These are phyloP conservation scores for Henningerozyma blattae DNA, from an alignment of 805 yeast genomes.

Conservation along the genomic window DNA sequence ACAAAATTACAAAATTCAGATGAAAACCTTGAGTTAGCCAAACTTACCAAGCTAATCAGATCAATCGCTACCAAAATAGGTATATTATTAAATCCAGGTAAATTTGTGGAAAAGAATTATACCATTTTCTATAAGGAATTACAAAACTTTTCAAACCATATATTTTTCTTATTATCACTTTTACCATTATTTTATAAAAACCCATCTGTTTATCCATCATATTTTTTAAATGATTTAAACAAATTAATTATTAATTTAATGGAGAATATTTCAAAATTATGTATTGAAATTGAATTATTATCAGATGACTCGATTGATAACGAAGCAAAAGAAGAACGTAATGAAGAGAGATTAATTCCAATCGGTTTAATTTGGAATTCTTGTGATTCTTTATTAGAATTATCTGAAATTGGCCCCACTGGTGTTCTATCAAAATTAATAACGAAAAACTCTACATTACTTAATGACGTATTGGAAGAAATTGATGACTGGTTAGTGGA, in stretches of 20 bases:
- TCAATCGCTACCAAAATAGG: conserved; percentile 68
- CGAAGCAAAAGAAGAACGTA: conserved; percentile 6
- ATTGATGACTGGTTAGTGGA: conserved; percentile 57
- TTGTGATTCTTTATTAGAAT: conserved; percentile 37
- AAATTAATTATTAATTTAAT: conserved; percentile 10
- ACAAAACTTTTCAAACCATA: conserved; percentile 14
- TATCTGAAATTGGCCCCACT: conserved; percentile 38
- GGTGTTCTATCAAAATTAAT: conserved; percentile 40
- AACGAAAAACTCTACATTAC: conserved; percentile 24
- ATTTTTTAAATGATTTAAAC: conserved; percentile 13
- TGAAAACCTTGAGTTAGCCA: conserved; percentile 38
- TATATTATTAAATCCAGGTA: conserved; percentile 18
- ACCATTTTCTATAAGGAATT: conserved; percentile 19
- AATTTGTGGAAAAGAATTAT: conserved; percentile 9
- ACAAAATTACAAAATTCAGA: conserved; percentile 18
- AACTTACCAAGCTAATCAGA: conserved; percentile 45
- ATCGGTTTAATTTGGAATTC: conserved; percentile 65
- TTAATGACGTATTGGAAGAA: conserved; percentile 56
- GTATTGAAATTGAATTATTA: conserved; percentile 9
- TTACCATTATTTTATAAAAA: conserved; percentile 20
- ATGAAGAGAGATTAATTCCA: conserved; percentile 35
- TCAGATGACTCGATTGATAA: conserved; percentile 3
- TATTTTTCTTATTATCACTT: conserved; percentile 16
- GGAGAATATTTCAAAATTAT: conserved; percentile 11
- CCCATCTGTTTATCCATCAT: conserved; percentile 11